These are phyloP conservation scores for Lactarius trivialis DNA, from an alignment of 768 basidiomycete genomes.

Conservation along the genomic window DNA sequence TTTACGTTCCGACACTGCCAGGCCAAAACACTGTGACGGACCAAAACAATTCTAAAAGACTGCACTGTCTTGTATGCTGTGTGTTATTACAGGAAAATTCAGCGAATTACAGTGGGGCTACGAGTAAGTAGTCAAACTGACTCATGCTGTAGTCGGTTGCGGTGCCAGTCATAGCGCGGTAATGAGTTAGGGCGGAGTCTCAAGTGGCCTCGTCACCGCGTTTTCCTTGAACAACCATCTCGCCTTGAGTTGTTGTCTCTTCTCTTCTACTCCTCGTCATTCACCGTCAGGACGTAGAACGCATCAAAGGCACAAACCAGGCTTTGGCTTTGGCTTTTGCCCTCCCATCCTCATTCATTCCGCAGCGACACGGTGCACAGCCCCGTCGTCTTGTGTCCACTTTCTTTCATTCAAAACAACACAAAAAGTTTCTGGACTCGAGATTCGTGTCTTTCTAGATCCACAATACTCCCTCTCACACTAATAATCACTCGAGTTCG, in stretches of 20 bases:
- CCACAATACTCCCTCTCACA: neutral
- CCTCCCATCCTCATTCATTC: neutral
- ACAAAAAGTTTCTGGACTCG: constrained; percentile 12
- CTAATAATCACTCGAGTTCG: constrained; percentile 3
- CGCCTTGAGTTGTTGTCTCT: constrained; percentile 8
- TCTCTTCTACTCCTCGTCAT: neutral
- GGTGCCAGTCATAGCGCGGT: neutral
- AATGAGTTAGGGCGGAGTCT: constrained; percentile 22
- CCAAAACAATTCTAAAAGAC: neutral
- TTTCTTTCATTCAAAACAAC: constrained; percentile 11
- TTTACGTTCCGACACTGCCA: neutral
- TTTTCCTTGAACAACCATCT: constrained; percentile 23
- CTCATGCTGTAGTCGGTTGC: neutral
- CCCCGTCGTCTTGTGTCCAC: constrained; percentile 4
- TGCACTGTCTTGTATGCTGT: neutral
- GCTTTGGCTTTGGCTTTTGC: neutral
- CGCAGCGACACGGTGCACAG: neutral
- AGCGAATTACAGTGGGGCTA: neutral
- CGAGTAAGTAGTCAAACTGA: neutral
- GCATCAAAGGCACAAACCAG: neutral
- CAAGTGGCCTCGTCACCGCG: constrained; percentile 7
- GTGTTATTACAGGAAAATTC: neutral
- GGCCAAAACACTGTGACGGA: neutral
- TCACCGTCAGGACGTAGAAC: constrained; percentile 9
- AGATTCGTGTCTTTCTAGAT: constrained; percentile 9